phyloP scores from a whole-genome alignment of 257 asterid genomes.

The Solanum dulcamara region DNA sequence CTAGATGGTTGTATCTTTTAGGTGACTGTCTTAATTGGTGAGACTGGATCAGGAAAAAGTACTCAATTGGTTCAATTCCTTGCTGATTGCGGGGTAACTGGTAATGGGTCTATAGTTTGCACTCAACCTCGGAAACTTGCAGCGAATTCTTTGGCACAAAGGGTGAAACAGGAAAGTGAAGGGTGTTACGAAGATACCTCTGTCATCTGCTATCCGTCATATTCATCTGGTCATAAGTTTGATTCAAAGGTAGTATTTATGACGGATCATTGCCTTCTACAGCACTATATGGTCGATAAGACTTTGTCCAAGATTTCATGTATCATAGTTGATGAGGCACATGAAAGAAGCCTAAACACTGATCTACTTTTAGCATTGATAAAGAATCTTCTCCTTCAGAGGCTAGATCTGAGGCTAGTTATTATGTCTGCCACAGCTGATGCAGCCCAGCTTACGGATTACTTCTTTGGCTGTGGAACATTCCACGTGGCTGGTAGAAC shows the following conservation, averaged over 20 bases:
- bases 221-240: conserved; percentile 42
- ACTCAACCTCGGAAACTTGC: conserved; percentile 97
- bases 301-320: conserved; percentile 53
- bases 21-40: conserved; percentile 72
- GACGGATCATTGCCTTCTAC: conserved; percentile 87
- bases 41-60: conserved; percentile 99
- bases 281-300: conserved; percentile 65
- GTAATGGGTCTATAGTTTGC: conserved; percentile 49
- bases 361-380: conserved; percentile 82
- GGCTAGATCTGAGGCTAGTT: conserved; percentile 63
- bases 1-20: conserved; percentile 3
- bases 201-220: conserved; percentile 39
- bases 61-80: conserved; percentile 91
- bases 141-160: conserved; percentile 62
- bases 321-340: conserved; percentile 91
- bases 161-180: conserved; percentile 72
- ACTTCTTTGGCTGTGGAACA: conserved; percentile 62
- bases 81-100: conserved; percentile 57
- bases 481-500: conserved; percentile 67
- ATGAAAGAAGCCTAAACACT: conserved; percentile 89
- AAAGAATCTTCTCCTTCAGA: conserved; percentile 54
- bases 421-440: conserved; percentile 96
- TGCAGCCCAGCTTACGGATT: conserved; percentile 62
- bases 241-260: conserved; percentile 50
- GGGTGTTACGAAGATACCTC: conserved; percentile 50